Base-by-base conservation (phyloP, 2,329 filamentous ascomycete genomes). In the Beauveria bassiana region DNA sequence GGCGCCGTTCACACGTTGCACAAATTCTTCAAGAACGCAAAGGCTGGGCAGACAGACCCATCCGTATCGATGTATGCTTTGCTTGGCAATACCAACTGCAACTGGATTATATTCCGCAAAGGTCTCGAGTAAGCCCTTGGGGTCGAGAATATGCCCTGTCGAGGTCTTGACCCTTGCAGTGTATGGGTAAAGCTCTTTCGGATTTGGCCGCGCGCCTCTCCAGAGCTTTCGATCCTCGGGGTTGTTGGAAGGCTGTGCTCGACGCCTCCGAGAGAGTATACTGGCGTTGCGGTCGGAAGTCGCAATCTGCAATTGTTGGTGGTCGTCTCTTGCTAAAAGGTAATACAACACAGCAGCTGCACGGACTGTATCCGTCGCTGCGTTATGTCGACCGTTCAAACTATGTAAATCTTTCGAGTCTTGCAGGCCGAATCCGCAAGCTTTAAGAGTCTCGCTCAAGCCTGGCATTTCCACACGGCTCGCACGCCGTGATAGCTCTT, bases 111-210 rank as follows among this genome's bases (percentile, higher is more conserved):
- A 31, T 16, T 22, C 34, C 14, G 47, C 47, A 45, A 59, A 59
- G 6, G 6, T 6, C 4, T 46, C 28, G 1, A 57, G 46, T 5
- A 59, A 34, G 5, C 9, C 14, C 12, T 5, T 3, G 3, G 40
- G 7, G 7, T 3, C 14, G 6, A 34, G 47, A 22, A 59, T n/a
- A 4, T 59, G 24, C 18, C 57, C 47, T 3, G 57, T 52, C 1
- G 38, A 51, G 10, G 40, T 38, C 26, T 38, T 59, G 1, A 59
- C 34, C 38, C 57, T 51, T 8, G 38, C 49, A 16, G 28, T 54
- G 40, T 46, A 60, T 3, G 58, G 58, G 28, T 60, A 60, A 14
- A 60, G 58, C 49, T 60, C 58, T n/a, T 20, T 38, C 1, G 58
- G 49, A 5, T 40, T 60, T 14, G 57, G 49, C 24, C 40, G 22